Evolutionary conservation across 306 rosid species (phyloP), one percentile per base, ranked within the genome.

Genomic region (Herpetospermum pedunculosum): DNA sequence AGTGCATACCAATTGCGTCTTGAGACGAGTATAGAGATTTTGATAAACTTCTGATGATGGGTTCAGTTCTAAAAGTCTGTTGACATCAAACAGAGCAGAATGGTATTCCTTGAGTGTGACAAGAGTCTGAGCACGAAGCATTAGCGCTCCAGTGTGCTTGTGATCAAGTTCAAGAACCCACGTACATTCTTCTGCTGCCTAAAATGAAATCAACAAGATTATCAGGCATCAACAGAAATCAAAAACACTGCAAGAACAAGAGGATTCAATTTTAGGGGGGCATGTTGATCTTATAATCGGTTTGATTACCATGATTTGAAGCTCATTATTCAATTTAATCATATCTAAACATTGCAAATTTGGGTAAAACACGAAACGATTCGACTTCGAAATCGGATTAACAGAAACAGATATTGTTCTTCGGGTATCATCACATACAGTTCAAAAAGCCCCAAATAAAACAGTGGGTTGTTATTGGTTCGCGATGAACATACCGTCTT

Each of bases 181-280:
- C 29, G 97, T 92, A 57, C 97, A 92, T 85, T 92, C 98, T 75
- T 83, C 92, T 72, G 98, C 95, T 18, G 96, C 98, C 98, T 92
- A 84, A 55, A 73, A 76, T 37, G 57, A 60, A 54, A 81, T 44
- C 19, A 44, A 81, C 13, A 74, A 77, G 13, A 48, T 64, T 58
- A 62, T 26, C 53, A 65, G 2, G 52, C 25, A 74, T 4, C 65
- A 55, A 14, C n/a, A 10, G 15, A 55, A 18, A 49, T 18, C 10
- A n/a, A n/a, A 13, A 10, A 44, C 49, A 49, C 57, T 19, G 12
- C 28, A 50, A 19, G 13, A 19, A n/a, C 25, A 26, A 55, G 15
- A 25, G 18, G 62, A 25, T 0, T 55, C 35, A 9, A 19, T 50
- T 50, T 18, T 28, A 8, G 2, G 12, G 43, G 11, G 43, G 43